phyloP scores from a whole-genome alignment of 192 early-diverging fungal genomes.

The Mortierella claussenii region DNA sequence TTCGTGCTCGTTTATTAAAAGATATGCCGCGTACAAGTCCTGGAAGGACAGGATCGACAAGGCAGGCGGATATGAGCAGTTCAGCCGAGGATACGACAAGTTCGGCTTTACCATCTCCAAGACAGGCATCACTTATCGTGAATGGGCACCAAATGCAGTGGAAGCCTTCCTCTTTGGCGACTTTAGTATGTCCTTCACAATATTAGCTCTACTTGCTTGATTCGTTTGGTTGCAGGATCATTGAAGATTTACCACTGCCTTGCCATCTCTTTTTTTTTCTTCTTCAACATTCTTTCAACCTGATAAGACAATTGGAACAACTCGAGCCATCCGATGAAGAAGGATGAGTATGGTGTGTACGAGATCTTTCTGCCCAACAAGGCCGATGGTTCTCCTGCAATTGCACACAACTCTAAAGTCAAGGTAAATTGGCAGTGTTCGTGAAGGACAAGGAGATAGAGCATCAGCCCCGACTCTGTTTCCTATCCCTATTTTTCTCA shows the following conservation, averaged over 20 bases:
- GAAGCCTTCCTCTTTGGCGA: constrained; percentile 91
- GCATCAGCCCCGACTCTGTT: not conserved
- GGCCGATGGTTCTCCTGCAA: constrained; percentile 68
- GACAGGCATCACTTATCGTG: constrained; percentile 81
- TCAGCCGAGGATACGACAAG: constrained; percentile 81
- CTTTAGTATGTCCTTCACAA: constrained; percentile 77
- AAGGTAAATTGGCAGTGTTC: constrained; percentile 66
- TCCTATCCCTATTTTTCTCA: not conserved
- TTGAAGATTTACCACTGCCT: not conserved
- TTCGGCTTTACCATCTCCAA: constrained; percentile 80
- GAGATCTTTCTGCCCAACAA: constrained; percentile 76
- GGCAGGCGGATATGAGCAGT: constrained; percentile 87
- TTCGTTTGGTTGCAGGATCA: not conserved
- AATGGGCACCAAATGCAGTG: constrained; percentile 92
- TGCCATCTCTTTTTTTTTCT: not conserved
- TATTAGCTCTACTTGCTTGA: not conserved
- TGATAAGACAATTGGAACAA: constrained; percentile 84
- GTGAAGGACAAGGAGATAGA: no score
- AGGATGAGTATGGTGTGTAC: constrained; percentile 87
- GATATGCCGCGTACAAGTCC: constrained; percentile 67
- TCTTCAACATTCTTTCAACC: not conserved
- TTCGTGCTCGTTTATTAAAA: no score
- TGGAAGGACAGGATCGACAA: constrained; percentile 79
- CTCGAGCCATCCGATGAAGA: constrained; percentile 78
- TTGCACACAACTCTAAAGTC: constrained; percentile 89